A percentile compares a stretch with the other conserved stretches of the same genome.
phyloP scores from a whole-genome alignment of 129 eudicot species.

The Chrysanthemum makinoi region DNA sequence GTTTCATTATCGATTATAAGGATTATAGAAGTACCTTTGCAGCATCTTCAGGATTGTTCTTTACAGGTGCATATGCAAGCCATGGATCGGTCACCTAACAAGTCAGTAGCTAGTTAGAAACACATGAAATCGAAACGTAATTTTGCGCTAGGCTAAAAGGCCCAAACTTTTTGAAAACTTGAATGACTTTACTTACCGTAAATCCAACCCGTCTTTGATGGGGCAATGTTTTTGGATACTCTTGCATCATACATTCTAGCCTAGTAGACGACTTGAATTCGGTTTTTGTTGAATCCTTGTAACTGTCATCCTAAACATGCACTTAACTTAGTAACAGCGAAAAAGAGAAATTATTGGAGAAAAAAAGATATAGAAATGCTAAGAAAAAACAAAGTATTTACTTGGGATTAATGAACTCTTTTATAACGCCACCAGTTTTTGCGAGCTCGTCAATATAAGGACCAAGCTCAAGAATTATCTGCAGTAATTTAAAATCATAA shows the following conservation, averaged over 20 bases:
- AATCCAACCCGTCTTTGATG: conserved; percentile 96
- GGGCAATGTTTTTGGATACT: conserved; percentile 92
- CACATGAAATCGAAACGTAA: neutral
- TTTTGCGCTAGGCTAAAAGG: no score
- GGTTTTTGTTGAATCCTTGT: conserved; percentile 85
- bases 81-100: conserved; percentile 84
- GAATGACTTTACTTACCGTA: conserved; percentile 58
- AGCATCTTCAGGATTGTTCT: conserved; percentile 98
- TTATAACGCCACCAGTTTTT: conserved; percentile 85
- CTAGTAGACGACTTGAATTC: conserved; percentile 93
- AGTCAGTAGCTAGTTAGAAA: neutral
- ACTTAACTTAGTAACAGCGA: neutral
- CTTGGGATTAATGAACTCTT: conserved; percentile 98
- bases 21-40: conserved; percentile 58
- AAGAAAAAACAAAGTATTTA: conserved; percentile 22
- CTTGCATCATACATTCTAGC: conserved; percentile 99
- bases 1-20: neutral
- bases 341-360: neutral
- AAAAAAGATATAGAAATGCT: neutral
- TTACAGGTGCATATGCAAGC: conserved; percentile 99
- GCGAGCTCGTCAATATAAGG: conserved; percentile 85
- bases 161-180: no score
- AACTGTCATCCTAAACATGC: conserved; percentile 44
- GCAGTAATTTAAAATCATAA: conserved; percentile 22
- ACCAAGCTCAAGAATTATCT: conserved; percentile 84